Conservation (phyloP, 352 stramenopile genomes). For the Phytopythium litorale region DNA sequence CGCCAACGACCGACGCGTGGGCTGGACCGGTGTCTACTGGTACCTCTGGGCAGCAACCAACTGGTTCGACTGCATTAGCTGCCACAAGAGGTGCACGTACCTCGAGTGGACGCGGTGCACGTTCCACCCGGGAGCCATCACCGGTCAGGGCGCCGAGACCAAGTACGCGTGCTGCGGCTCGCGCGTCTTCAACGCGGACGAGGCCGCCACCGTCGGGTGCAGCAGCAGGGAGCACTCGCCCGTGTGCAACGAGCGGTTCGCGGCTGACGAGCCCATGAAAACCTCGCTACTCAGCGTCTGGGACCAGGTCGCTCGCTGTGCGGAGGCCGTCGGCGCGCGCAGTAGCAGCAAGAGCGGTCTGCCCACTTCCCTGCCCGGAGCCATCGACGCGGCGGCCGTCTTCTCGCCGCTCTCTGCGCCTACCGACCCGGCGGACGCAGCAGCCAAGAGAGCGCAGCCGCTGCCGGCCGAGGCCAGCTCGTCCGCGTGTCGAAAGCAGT, state of each 20-base stretch:
- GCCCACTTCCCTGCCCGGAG: constrained; percentile 8
- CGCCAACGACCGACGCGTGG: constrained; percentile 31
- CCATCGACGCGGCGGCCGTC: constrained; percentile 16
- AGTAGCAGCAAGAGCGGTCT: not conserved
- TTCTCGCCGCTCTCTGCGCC: constrained; percentile 10
- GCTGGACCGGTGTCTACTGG: constrained; percentile 78
- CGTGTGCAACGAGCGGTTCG: constrained; percentile 7
- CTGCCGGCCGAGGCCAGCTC: constrained; percentile 9
- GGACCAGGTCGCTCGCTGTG: constrained; percentile 25
- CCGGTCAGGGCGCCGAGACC: constrained; percentile 28
- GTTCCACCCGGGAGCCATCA: constrained; percentile 42
- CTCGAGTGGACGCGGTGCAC: constrained; percentile 37
- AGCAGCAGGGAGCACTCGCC: constrained; percentile 33
- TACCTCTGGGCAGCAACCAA: constrained; percentile 70
- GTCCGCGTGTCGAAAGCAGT: constrained; percentile 32
- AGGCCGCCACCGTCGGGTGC: constrained; percentile 41
- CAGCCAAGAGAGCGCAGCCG: constrained; percentile 8
- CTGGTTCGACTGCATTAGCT: constrained; percentile 48
- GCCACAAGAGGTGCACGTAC: constrained; percentile 34
- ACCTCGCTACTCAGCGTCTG: constrained; percentile 31
- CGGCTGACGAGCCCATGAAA: constrained; percentile 7
- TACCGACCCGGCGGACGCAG: not conserved
- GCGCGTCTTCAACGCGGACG: constrained; percentile 41
- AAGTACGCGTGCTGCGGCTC: constrained; percentile 53
- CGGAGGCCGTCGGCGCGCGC: not conserved